These are phyloP conservation scores for Penicillium salamii DNA, from an alignment of 495 filamentous ascomycete genomes.

Conservation along the genomic window DNA sequence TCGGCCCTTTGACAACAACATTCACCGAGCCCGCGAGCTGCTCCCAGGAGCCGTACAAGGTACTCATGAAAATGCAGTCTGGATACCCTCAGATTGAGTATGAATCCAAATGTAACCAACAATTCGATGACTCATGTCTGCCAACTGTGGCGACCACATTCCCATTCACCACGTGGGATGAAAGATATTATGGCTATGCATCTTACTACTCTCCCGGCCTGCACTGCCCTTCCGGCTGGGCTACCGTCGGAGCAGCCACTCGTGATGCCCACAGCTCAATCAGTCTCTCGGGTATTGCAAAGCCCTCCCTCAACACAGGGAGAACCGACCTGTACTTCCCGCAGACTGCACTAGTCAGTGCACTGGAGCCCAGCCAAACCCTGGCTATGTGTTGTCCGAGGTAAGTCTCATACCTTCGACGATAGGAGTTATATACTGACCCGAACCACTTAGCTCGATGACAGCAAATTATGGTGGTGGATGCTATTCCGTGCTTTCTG, in stretches of 20 bases:
- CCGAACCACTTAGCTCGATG: neutral
- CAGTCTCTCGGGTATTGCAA: slow-evolving; percentile 2
- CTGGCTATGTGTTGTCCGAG: neutral
- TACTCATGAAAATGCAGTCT: too few relatives aligned
- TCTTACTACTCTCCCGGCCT: slow-evolving; percentile 12
- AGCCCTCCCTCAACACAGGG: neutral
- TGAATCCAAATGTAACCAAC: neutral
- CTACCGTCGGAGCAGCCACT: slow-evolving; percentile 7
- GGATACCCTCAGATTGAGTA: neutral
- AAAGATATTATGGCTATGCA: neutral
- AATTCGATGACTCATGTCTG: neutral
- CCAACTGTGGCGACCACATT: neutral
- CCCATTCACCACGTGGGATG: neutral
- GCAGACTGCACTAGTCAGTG: neutral
- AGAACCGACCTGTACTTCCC: neutral
- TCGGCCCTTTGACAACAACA: neutral
- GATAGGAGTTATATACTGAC: neutral
- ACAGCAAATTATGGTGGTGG: neutral
- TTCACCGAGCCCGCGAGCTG: neutral
- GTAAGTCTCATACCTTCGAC: neutral
- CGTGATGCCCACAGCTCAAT: neutral
- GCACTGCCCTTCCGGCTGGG: slow-evolving; percentile 11
- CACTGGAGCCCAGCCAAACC: neutral
- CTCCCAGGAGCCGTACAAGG: neutral
- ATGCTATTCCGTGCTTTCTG: neutral